These are phyloP conservation scores for Suhomyces kilbournensis DNA, from an alignment of 805 yeast species.

Conservation along the genomic window DNA sequence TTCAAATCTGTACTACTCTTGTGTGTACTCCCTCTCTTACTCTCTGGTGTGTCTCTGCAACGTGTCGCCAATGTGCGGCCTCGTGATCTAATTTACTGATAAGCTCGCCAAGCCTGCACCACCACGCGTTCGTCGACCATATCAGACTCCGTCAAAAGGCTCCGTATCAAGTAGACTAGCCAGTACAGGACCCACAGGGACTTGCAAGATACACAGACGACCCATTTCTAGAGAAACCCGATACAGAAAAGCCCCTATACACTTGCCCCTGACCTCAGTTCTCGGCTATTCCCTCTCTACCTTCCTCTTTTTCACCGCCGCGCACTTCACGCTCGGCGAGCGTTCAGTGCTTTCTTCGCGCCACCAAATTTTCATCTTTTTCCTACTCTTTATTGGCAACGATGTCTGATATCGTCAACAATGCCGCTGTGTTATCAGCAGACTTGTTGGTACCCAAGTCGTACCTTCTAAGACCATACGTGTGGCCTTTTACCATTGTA, in stretches of 20 bases:
- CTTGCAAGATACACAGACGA: too few species aligned
- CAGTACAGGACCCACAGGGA: too few species aligned
- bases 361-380: slow-evolving; percentile 4
- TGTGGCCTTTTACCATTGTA: slow-evolving; percentile 74
- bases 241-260: neutral
- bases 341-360: neutral
- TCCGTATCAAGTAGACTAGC: neutral
- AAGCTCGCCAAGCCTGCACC: neutral
- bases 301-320: neutral
- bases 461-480: slow-evolving; percentile 63
- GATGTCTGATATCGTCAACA: slow-evolving; percentile 55
- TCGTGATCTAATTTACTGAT: neutral
- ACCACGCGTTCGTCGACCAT: neutral
- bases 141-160: neutral
- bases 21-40: too few species aligned
- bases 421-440: slow-evolving; percentile 69
- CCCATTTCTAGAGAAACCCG: too few species aligned
- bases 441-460: slow-evolving; percentile 72
- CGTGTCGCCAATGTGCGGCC: neutral
- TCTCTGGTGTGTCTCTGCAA: neutral
- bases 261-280: neutral
- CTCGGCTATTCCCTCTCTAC: neutral
- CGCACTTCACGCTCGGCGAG: neutral
- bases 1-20: too few species aligned
- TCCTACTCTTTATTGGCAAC: neutral